Conservation (phyloP, 2,329 filamentous ascomycete genomes). For the Daldinia sp. region DNA sequence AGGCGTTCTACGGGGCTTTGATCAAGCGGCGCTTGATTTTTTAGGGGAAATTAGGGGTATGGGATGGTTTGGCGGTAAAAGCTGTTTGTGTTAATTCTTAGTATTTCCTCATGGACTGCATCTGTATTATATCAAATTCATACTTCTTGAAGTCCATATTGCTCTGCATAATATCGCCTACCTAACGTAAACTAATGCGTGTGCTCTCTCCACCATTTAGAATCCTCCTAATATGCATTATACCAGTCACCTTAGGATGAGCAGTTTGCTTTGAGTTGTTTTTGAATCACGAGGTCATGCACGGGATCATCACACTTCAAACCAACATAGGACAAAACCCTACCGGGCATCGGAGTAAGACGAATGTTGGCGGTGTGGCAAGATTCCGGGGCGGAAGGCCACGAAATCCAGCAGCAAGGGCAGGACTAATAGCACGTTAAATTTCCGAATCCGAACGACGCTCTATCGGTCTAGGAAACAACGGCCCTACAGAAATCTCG, state of each 20-base stretch:
- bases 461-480: background rate
- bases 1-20: conserved; percentile 23
- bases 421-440: background rate
- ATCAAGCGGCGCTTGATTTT: conserved; percentile 28
- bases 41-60: conserved; percentile 3
- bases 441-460: background rate
- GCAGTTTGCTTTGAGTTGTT: background rate
- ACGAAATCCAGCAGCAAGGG: background rate
- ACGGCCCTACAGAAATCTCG: conserved; percentile 13
- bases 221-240: background rate
- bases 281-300: background rate
- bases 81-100: background rate
- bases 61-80: conserved; percentile 1
- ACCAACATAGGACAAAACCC: background rate
- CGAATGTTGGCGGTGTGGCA: background rate
- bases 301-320: background rate
- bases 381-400: background rate
- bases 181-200: background rate
- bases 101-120: conserved; percentile 10
- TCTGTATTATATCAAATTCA: conserved; percentile 1
- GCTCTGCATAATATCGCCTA: background rate
- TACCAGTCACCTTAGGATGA: background rate
- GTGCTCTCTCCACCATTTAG: background rate
- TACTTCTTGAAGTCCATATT: background rate
- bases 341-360: background rate